Conservation (phyloP, 2,329 filamentous ascomycete genomes). For the Nemania sp. region DNA sequence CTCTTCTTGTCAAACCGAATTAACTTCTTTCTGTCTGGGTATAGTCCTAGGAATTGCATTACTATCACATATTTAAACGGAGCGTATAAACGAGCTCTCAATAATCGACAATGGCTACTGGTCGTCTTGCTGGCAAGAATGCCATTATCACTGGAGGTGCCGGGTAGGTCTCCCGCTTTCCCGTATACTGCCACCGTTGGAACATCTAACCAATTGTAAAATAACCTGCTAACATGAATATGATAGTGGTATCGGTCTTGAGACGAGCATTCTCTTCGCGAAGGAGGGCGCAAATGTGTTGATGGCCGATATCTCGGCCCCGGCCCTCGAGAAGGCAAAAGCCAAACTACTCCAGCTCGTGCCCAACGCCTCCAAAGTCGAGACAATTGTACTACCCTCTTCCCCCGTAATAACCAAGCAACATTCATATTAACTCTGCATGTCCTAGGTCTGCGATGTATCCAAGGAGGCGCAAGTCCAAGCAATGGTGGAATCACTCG, state of each 20-base stretch:
- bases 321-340: constrained; percentile 80
- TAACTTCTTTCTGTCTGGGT: background rate
- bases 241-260: constrained; percentile 86
- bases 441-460: constrained; percentile 73
- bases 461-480: constrained; percentile 85
- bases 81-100: background rate
- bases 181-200: background rate
- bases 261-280: constrained; percentile 89
- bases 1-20: background rate
- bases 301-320: constrained; percentile 85
- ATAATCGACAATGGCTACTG: constrained; percentile 50
- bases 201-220: background rate
- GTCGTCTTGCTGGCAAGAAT: constrained; percentile 71
- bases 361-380: constrained; percentile 69
- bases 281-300: constrained; percentile 88
- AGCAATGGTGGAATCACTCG: constrained; percentile 78
- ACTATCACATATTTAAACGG: background rate
- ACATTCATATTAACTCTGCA: constrained; percentile 40
- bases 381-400: constrained; percentile 62
- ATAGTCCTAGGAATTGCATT: background rate
- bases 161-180: constrained; percentile 70
- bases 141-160: constrained; percentile 85
- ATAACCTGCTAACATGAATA: constrained; percentile 16
- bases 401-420: background rate
- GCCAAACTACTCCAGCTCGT: constrained; percentile 81